Evolutionary conservation across 2,329 filamentous ascomycete species (phyloP).

Genomic region (Colletotrichum magnum): DNA sequence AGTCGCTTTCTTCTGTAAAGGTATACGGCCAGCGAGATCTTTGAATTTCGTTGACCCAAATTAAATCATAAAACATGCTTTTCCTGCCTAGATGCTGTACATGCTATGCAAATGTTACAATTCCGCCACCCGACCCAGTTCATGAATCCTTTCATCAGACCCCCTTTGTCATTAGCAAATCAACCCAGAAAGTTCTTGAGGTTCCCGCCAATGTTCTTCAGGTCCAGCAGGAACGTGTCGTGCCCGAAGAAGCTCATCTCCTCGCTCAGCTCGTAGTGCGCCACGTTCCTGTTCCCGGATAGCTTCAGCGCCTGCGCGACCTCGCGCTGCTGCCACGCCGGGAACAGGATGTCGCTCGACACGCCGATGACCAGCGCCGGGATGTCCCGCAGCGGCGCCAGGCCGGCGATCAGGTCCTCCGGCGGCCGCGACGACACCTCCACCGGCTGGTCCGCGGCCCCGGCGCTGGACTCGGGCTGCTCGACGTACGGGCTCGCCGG

Average conservation of each 20-base stretch:
- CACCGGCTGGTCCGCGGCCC: slow-evolving; percentile 48
- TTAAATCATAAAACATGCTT: not conserved
- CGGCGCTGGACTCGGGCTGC: slow-evolving; percentile 69
- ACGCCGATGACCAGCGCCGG: slow-evolving; percentile 93
- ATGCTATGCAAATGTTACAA: slow-evolving; percentile 6
- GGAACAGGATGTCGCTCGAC: slow-evolving; percentile 95
- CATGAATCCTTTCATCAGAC: not conserved
- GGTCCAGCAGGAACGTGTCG: slow-evolving; percentile 93
- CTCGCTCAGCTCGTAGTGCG: slow-evolving; percentile 92
- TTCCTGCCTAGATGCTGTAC: slow-evolving; percentile 10
- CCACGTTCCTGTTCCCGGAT: slow-evolving; percentile 84
- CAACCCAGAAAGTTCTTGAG: slow-evolving; percentile 83
- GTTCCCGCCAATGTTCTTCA: slow-evolving; percentile 91
- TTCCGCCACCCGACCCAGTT: not conserved
- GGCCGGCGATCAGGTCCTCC: slow-evolving; percentile 82
- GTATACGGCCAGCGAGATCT: no score
- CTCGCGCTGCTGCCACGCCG: slow-evolving; percentile 97
- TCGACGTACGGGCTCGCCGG: slow-evolving; percentile 90
- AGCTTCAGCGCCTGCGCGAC: slow-evolving; percentile 86
- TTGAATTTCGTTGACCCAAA: no score
- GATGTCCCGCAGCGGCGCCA: slow-evolving; percentile 79
- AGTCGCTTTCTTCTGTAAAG: no score
- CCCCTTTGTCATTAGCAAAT: no score
- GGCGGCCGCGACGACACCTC: slow-evolving; percentile 71
- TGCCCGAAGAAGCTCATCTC: slow-evolving; percentile 96